phyloP scores from a whole-genome alignment of 2,329 filamentous ascomycete species.

The Colletotrichum tanaceti region DNA sequence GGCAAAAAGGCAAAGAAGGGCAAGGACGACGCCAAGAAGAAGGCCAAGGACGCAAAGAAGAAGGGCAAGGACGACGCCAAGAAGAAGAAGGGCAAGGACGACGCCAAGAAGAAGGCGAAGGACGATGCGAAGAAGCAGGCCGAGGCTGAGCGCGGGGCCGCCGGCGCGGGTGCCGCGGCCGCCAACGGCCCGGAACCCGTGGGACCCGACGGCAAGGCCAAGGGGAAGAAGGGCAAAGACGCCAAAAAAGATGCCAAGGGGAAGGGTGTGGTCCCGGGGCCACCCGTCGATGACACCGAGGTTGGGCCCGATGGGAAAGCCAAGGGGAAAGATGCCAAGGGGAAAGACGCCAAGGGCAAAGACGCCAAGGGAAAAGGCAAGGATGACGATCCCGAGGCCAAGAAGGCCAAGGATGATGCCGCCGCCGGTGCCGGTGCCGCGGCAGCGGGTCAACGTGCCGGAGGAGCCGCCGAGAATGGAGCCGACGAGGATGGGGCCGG shows the following conservation, averaged over 20 bases:
- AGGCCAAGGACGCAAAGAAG: too few species aligned
- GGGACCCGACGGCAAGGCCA: neutral
- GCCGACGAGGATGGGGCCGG: neutral
- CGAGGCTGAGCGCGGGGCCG: constrained; percentile 15
- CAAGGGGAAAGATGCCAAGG: constrained; percentile 14
- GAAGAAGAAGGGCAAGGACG: constrained; percentile 23
- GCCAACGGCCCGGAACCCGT: constrained; percentile 16
- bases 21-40: constrained; percentile 20
- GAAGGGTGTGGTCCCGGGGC: neutral
- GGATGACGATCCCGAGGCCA: too few species aligned
- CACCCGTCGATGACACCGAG: constrained; percentile 19
- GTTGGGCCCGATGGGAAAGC: constrained; percentile 3
- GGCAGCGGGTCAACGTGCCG: constrained; percentile 13
- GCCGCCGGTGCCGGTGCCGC: neutral
- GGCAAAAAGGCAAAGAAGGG: constrained; percentile 24
- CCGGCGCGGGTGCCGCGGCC: constrained; percentile 17
- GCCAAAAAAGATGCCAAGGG: constrained; percentile 7
- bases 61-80: constrained; percentile 15
- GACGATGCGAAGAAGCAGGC: constrained; percentile 26
- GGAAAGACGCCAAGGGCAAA: neutral
- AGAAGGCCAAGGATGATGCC: neutral
- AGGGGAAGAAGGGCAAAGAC: constrained; percentile 13
- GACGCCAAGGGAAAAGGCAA: neutral
- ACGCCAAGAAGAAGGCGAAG: constrained; percentile 25
- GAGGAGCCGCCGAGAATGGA: neutral